Evolutionary conservation across 805 yeast species (phyloP).

Genomic region (Barnettozyma wickerhamii): DNA sequence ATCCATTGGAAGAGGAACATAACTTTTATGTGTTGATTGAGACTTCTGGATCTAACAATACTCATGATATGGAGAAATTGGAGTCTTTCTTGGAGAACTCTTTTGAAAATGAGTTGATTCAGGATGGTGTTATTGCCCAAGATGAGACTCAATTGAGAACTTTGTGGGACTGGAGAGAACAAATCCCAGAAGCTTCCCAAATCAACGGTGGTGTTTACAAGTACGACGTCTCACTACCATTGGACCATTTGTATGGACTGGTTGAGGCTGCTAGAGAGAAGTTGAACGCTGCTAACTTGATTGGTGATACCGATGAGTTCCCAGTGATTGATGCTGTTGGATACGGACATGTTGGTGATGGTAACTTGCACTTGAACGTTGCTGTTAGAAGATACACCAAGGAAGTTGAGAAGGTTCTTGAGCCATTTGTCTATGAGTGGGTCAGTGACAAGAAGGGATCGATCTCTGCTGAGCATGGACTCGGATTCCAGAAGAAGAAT

Average conservation of each 20-base stretch:
- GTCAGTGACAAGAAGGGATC: conserved; percentile 71
- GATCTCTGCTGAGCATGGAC: conserved; percentile 95
- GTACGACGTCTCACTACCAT: conserved; percentile 92
- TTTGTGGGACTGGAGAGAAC: conserved; percentile 96
- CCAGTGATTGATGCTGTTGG: conserved; percentile 92
- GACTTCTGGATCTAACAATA: conserved; percentile 92
- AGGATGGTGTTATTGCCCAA: conserved; percentile 95
- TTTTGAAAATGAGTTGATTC: conserved; percentile 78
- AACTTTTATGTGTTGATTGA: conserved; percentile 92
- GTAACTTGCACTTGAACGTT: conserved; percentile 91
- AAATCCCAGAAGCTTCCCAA: conserved; percentile 84
- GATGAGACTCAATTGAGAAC: conserved; percentile 82
- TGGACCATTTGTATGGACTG: conserved; percentile 72
- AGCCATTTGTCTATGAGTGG: conserved; percentile 95
- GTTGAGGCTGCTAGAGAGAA: conserved; percentile 73
- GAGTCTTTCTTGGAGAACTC: conserved; percentile 78
- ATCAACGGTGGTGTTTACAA: conserved; percentile 92
- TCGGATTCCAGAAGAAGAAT: conserved; percentile 94
- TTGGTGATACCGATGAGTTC: conserved; percentile 57
- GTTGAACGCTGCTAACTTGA: conserved; percentile 50
- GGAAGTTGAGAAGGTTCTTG: conserved; percentile 73
- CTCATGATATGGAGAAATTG: conserved; percentile 88
- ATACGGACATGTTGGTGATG: conserved; percentile 98
- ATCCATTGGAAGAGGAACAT: conserved; percentile 79
- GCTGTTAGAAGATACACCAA: conserved; percentile 81